Evolutionary conservation across 257 asterid genomes (phyloP), one percentile per base, ranked within the genome.

Genomic region (Primulina huaijiensis): DNA sequence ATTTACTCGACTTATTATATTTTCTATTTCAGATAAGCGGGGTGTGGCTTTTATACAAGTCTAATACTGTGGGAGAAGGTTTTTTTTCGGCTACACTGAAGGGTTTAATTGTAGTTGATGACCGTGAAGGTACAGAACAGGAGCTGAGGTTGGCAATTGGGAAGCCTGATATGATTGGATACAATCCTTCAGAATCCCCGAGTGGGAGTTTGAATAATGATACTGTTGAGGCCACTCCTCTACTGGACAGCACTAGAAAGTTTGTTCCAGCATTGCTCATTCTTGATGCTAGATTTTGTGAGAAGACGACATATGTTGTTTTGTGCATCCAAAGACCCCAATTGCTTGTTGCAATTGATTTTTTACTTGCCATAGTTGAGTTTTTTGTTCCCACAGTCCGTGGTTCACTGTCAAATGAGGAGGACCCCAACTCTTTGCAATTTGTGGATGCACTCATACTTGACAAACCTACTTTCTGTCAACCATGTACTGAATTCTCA

Each of bases 321-420:
- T 77, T 93, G 75, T 83, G 92, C 84, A 89, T 93, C 81, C 99
- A 93, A 83, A 88, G 99, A 88, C 99, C 99, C 25, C 97, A 86
- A 75, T 72, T 93, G 84, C 96, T 93, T 68, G 99, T 93, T 56
- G 95, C 99, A 64, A 92, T 93, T 68, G 99, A 93, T 74, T 93
- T 93, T 85, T 76, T 90, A 82, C 91, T 89, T 69, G 97, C 89
- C 55, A 68, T 93, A 74, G 96, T 78, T 61, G 97, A 90, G 84
- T 93, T 93, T 85, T 93, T 93, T 85, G 97, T 93, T 74, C 97
- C 99, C 55, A 82, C 95, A 56, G 80, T 93, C 76, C 95, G 95
- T 78, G 85, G 82, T 74, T 88, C 86, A 80, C 82, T 78, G 25
- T 77, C 82, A 71, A 67, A 79, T 74, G 96, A 90, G 56, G 95